These are phyloP conservation scores for Xerophyta viscosa DNA, from an alignment of 106 monocot species.

Conservation along the genomic window DNA sequence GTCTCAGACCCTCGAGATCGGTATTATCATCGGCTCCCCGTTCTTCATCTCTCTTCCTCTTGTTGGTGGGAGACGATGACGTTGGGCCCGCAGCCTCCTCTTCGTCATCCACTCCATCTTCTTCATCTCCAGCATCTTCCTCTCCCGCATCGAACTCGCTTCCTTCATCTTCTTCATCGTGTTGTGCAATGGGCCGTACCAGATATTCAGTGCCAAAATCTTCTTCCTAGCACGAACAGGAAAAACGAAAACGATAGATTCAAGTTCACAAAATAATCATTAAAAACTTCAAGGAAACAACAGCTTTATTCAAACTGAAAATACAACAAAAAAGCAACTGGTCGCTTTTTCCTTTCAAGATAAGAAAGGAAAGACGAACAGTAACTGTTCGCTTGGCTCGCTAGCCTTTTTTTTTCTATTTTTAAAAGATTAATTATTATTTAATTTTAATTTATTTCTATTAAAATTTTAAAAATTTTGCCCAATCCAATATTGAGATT, in stretches of 20 bases:
- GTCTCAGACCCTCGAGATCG: slow-evolving; percentile 28
- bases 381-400: too few species aligned
- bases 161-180: slow-evolving; percentile 2
- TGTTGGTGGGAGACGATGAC: slow-evolving; percentile 38
- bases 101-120: slow-evolving; percentile 23
- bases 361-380: too few species aligned
- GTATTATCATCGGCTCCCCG: slow-evolving; percentile 30
- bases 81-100: slow-evolving; percentile 16
- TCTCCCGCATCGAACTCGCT: slow-evolving; percentile 34
- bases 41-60: slow-evolving; percentile 49
- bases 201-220: slow-evolving; percentile 43
- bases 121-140: slow-evolving; percentile 39
- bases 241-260: not conserved
- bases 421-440: too few species aligned
- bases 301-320: too few species aligned
- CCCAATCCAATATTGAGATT: too few species aligned
- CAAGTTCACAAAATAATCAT: too few species aligned
- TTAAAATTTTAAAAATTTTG: too few species aligned
- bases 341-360: too few species aligned
- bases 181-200: slow-evolving; percentile 37
- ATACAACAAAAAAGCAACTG: too few species aligned
- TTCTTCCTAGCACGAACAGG: slow-evolving; percentile 16
- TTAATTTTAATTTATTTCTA: too few species aligned
- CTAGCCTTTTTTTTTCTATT: too few species aligned
- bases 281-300: not conserved